A percentile compares a stretch with the other conserved stretches of the same genome.
These are phyloP conservation scores for Bretschneidera sinensis DNA, from an alignment of 345 rosid species.

Conservation along the genomic window DNA sequence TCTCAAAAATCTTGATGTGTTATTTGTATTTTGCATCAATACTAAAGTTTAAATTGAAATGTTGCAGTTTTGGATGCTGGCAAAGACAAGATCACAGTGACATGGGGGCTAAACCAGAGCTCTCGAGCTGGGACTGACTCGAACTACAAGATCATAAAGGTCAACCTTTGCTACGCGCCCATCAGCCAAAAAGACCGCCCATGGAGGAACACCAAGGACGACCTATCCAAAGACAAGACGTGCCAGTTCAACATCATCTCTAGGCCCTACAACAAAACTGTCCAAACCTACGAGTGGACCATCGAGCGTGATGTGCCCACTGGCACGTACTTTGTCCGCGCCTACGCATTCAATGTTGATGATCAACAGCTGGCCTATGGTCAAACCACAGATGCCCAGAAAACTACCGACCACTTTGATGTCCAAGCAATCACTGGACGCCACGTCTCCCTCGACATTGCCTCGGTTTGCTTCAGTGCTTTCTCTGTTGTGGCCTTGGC, in stretches of 20 bases:
- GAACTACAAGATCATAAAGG: slow-evolving; percentile 39
- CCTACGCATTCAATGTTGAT: slow-evolving; percentile 36
- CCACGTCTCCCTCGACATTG: slow-evolving; percentile 44
- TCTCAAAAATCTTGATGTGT: too few species aligned
- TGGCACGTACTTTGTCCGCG: slow-evolving; percentile 71
- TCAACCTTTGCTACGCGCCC: slow-evolving; percentile 66
- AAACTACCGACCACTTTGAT: slow-evolving; percentile 38
- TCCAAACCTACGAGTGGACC: slow-evolving; percentile 37
- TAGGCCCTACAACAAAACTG: slow-evolving; percentile 30
- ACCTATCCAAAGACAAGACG: slow-evolving; percentile 55
- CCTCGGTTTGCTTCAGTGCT: slow-evolving; percentile 59
- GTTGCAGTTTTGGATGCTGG: slow-evolving; percentile 48
- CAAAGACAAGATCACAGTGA: slow-evolving; percentile 42
- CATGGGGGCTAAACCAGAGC: slow-evolving; percentile 51
- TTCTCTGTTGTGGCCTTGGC: slow-evolving; percentile 53
- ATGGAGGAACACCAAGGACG: slow-evolving; percentile 63
- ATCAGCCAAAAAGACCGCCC: slow-evolving; percentile 70
- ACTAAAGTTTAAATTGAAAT: too few species aligned
- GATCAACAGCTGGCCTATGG: slow-evolving; percentile 48
- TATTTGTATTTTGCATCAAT: too few species aligned
- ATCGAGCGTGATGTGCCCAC: slow-evolving; percentile 49
- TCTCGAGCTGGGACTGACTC: slow-evolving; percentile 32
- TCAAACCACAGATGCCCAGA: slow-evolving; percentile 37
- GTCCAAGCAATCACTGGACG: slow-evolving; percentile 51
- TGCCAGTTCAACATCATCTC: slow-evolving; percentile 44